Evolutionary conservation across 2,329 filamentous ascomycete species (phyloP), one percentile per base, ranked within the genome.

Genomic region (Trichoderma atroviride): DNA sequence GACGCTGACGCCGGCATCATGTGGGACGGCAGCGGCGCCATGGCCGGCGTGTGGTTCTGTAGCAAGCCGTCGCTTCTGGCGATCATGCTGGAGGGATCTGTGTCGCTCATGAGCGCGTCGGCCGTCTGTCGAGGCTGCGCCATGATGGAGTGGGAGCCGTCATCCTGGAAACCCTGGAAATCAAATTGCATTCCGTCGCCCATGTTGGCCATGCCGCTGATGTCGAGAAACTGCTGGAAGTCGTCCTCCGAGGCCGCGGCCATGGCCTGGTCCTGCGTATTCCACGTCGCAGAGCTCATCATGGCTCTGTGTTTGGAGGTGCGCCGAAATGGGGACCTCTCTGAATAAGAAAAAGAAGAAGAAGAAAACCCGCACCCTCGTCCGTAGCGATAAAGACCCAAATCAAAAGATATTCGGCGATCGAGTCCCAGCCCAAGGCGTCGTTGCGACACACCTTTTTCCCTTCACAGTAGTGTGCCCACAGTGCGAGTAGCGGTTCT

Each of bases 181-280:
- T 89, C 86, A 74, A 90, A 90, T 70, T 85, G 83, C 75, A 90
- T 81, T 64, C 81, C 79, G 68, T 88, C 86, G 71, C 78, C 78
- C 69, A 90, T 78, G 71, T 79, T 83, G 35, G 81, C 82, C 81
- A 89, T 87, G 73, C 79, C 80, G 69, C 83, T 85, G 82, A 91
- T 86, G 72, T 89, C 85, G 71, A 91, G 82, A 70, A 89, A 90
- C 73, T 90, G 87, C 72, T 88, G 84, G 75, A 90, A 89, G 50
- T 89, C 88, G 76, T 90, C 88, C 59, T 89, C 87, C 62, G 82
- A 76, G 6, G 82, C 73, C 13, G 83, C 77, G 33, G 84, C 80
- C 78, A 88, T 81, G 70, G 82, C 81, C 74, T 88, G 85, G 74
- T 88, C 86, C 75, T 87, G 84, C 61, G 83, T 81, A 73, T 85